phyloP scores from a whole-genome alignment of 192 early-diverging fungal species.

The Allomyces macrogynus region DNA sequence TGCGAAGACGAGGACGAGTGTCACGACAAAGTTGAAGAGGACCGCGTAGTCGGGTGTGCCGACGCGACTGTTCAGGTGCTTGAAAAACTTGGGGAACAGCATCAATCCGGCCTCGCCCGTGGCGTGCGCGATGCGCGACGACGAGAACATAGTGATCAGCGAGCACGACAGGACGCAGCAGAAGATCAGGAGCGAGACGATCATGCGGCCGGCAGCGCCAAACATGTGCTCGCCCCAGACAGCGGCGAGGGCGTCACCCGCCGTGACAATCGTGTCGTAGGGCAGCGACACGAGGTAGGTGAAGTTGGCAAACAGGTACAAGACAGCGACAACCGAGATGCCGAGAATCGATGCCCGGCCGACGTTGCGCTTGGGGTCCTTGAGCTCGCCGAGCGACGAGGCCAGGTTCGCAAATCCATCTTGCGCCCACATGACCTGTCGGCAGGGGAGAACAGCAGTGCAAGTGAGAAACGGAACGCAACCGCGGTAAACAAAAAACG shows the following conservation, averaged over 20 bases:
- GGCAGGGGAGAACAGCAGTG: too few species aligned
- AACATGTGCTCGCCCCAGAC: conserved; percentile 31
- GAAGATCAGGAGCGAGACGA: conserved; percentile 24
- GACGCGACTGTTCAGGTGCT: conserved; percentile 16
- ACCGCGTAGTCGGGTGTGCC: conserved; percentile 22
- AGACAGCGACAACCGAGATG: conserved; percentile 42
- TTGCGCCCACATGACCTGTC: conserved; percentile 23
- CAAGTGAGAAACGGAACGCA: too few species aligned
- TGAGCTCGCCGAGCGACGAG: conserved; percentile 67
- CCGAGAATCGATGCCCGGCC: conserved; percentile 56
- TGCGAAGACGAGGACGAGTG: conserved; percentile 23
- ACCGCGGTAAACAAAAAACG: too few species aligned
- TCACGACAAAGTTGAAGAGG: conserved; percentile 19
- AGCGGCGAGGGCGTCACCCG: conserved; percentile 37
- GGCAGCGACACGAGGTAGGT: conserved; percentile 64
- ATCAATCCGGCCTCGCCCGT: conserved; percentile 9
- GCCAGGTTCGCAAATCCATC: conserved; percentile 54
- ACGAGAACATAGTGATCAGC: neutral
- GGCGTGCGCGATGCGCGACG: conserved; percentile 24
- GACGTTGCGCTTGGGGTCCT: conserved; percentile 53
- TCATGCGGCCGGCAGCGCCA: conserved; percentile 22
- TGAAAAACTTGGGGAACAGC: conserved; percentile 5
- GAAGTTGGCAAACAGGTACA: conserved; percentile 61
- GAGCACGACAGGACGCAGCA: conserved; percentile 6
- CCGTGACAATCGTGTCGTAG: conserved; percentile 38